Percentiles rank a stretch among this genome's conserved stretches.
These are phyloP conservation scores for Hyaloscypha bicolor DNA, from an alignment of 495 filamentous ascomycete species.

Conservation along the genomic window DNA sequence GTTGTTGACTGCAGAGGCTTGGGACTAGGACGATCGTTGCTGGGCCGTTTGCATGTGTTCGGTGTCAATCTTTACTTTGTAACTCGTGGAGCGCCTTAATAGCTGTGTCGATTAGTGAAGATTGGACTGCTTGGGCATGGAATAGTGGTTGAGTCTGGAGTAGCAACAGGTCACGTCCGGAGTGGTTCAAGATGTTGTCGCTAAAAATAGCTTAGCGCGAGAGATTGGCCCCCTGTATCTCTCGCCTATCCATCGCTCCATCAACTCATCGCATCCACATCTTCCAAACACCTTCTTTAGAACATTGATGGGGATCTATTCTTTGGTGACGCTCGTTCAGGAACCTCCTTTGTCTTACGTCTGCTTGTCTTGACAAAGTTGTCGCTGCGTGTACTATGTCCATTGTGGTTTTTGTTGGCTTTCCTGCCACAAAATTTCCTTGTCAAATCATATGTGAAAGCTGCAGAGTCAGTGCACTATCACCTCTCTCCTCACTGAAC, in stretches of 20 bases:
- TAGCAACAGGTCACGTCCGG: not conserved
- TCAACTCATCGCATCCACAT: too few species aligned
- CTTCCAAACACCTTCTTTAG: too few species aligned
- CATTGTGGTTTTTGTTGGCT: not conserved
- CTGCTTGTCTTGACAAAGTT: not conserved
- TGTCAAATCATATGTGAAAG: not conserved
- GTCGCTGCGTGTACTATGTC: not conserved
- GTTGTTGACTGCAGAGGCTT: not conserved
- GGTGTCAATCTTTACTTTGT: not conserved
- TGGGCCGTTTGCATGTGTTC: not conserved
- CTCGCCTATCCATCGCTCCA: not conserved
- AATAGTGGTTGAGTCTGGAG: not conserved
- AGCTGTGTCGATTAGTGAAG: not conserved
- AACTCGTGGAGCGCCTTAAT: not conserved
- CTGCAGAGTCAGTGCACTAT: conserved; percentile 1
- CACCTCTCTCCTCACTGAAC: not conserved
- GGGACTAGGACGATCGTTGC: not conserved
- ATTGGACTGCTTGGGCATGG: not conserved
- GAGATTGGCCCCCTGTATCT: not conserved
- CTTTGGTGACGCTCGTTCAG: not conserved
- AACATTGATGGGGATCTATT: too few species aligned
- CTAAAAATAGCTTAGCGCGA: not conserved
- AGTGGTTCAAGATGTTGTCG: not conserved
- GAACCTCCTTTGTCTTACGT: not conserved
- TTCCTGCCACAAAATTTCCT: not conserved